Percentiles rank a stretch among this genome's conserved stretches.
Evolutionary conservation across 352 stramenopile species (phyloP).

Genomic region (Aphanomyces stellatus): DNA sequence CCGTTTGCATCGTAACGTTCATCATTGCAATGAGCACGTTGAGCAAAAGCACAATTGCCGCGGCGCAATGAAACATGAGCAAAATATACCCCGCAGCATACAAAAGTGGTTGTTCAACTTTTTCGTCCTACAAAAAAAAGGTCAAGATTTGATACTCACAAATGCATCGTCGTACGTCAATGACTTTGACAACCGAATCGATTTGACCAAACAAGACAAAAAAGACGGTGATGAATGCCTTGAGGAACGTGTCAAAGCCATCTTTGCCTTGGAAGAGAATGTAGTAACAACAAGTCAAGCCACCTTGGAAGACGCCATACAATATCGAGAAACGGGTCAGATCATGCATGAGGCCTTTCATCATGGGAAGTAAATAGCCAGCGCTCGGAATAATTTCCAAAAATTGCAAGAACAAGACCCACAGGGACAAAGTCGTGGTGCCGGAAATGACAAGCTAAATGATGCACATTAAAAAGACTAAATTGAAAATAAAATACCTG

Average conservation of each 20-base stretch:
- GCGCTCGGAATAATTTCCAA: slow-evolving; percentile 49
- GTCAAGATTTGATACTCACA: too few species aligned
- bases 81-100: slow-evolving; percentile 20
- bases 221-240: slow-evolving; percentile 60
- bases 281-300: slow-evolving; percentile 66
- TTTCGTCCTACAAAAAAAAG: slow-evolving; percentile 20
- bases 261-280: slow-evolving; percentile 43
- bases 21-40: slow-evolving; percentile 74
- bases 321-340: slow-evolving; percentile 60
- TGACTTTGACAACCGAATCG: slow-evolving; percentile 20
- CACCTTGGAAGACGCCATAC: slow-evolving; percentile 56
- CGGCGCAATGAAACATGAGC: slow-evolving; percentile 43
- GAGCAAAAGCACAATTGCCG: slow-evolving; percentile 50
- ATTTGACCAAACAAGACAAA: slow-evolving; percentile 66
- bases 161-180: too few species aligned
- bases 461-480: slow-evolving; percentile 16
- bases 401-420: slow-evolving; percentile 63
- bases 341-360: slow-evolving; percentile 62
- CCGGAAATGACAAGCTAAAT: slow-evolving; percentile 42
- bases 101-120: neutral
- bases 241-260: slow-evolving; percentile 51
- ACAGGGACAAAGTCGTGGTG: slow-evolving; percentile 50
- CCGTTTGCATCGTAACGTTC: slow-evolving; percentile 48
- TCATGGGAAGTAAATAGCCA: slow-evolving; percentile 65
- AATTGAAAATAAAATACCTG: slow-evolving; percentile 17